Base-by-base conservation (phyloP, 192 early-diverging fungal genomes). In the Pilobolus umbonatus region DNA sequence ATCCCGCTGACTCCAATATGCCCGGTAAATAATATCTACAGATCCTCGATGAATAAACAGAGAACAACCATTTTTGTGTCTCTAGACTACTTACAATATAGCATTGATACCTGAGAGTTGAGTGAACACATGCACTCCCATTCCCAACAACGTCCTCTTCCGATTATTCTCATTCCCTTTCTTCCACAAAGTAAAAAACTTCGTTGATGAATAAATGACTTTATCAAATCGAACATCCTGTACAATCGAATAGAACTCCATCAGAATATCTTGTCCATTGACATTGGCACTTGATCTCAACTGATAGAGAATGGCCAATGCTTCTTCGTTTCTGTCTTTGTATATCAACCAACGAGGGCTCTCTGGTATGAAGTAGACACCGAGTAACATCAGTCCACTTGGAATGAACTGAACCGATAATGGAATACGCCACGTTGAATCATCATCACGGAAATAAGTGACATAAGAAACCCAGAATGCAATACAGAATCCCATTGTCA, bases 291-390 rank as follows among this genome's bases (percentile, higher is more conserved):
- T 57, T 26, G 84, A 72, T 21, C 92, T 84, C 68, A 91, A 72
- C 22, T 80, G 73, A 3, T 83, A 82, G n/a, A 94, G 68, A 11
- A 90, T 84, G 6, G 40, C 6, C 10, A 81, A 77, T n/a, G 87
- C 88, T 66, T 94, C 85, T 26, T 89, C 87, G 5, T 68, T 46
- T 17, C 80, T 77, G 34, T 77, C 84, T 29, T 84, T 52, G 61
- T 78, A 77, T 35, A 92, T 72, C 26, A 94, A 74, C 91, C 92
- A 94, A 65, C 92, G 91, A 6, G 92, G 90, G 12, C 90, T 91
- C 39, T 65, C 64, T 26, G 64, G 64, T 44, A 65, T 59, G 14
- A 34, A 35, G 29, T 40, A 45, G 12, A 65, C 21, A 7, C 64
- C 64, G 24, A 50, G 2, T n/a, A 65, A 24, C 46, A 65, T 43